These are phyloP conservation scores for Sporothrix brasiliensis DNA, from an alignment of 2,329 filamentous ascomycete genomes.

Conservation along the genomic window DNA sequence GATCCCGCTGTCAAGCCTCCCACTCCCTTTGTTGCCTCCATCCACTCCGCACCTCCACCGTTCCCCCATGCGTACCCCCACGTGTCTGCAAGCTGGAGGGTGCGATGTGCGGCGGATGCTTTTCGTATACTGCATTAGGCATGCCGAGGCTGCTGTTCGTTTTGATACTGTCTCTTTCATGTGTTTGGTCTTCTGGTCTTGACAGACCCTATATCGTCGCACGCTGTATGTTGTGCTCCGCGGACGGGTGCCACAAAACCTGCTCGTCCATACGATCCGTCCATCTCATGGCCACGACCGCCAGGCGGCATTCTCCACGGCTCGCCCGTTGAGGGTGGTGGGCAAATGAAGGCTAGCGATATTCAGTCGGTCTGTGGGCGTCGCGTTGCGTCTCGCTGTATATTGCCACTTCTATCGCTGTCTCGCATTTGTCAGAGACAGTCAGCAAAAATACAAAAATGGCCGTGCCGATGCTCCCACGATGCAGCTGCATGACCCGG, in stretches of 20 bases:
- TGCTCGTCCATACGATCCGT: background rate
- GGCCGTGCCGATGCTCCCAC: no score
- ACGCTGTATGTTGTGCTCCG: no score
- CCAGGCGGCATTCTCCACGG: constrained; percentile 14
- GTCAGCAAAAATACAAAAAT: background rate
- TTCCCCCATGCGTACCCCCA: constrained; percentile 4
- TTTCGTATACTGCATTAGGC: background rate
- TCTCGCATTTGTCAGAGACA: background rate
- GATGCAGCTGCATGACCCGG: no score
- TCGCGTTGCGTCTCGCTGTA: no score
- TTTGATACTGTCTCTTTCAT: background rate
- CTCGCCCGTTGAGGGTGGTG: background rate
- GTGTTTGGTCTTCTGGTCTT: background rate
- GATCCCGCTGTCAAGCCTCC: background rate
- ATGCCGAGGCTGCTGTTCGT: background rate
- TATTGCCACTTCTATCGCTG: no score
- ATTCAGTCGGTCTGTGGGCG: no score
- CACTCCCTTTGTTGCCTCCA: background rate
- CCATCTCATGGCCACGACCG: background rate
- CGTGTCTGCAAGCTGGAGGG: background rate
- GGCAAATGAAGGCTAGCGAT: background rate
- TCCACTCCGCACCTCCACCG: background rate
- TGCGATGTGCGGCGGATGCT: background rate
- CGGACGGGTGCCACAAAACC: no score
- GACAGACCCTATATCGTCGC: background rate